These are phyloP conservation scores for Cavenderia fasciculata DNA, from an alignment of 78 protist genomes.

Conservation along the genomic window DNA sequence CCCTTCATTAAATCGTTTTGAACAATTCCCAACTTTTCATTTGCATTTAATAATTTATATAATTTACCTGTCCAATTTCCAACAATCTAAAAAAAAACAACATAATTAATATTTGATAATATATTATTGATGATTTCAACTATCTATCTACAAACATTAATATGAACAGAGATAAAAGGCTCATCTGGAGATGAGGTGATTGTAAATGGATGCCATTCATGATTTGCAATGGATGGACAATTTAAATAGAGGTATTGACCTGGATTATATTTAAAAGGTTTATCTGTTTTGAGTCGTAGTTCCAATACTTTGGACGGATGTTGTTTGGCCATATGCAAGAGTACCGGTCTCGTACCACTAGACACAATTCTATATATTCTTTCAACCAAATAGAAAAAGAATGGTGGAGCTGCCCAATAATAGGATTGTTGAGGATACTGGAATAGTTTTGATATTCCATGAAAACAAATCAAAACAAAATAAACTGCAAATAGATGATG, in stretches of 20 bases:
- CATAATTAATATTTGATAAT: no score
- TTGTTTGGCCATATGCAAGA: constrained; percentile 31
- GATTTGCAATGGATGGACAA: constrained; percentile 53
- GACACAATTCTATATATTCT: constrained; percentile 2
- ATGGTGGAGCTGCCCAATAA: constrained; percentile 49
- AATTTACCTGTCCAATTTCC: constrained; percentile 79
- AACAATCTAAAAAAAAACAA: constrained; percentile 67
- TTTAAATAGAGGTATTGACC: constrained; percentile 72
- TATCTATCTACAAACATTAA: constrained; percentile 45
- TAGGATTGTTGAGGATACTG: constrained; percentile 19
- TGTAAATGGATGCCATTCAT: constrained; percentile 95
- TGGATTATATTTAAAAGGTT: constrained; percentile 53
- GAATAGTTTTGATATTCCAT: constrained; percentile 51
- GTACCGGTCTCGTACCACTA: constrained; percentile 23
- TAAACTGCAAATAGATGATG: constrained; percentile 63
- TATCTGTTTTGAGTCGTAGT: constrained; percentile 43
- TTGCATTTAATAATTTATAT: constrained; percentile 49
- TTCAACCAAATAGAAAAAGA: constrained; percentile 38
- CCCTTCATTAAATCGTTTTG: constrained; percentile 66
- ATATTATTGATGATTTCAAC: no score
- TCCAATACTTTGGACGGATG: constrained; percentile 68
- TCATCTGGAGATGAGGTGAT: constrained; percentile 93
- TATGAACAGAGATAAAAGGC: constrained; percentile 77
- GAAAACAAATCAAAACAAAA: constrained; percentile 37
- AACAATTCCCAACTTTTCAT: constrained; percentile 74